Evolutionary conservation across 1,139 yeast species (phyloP).

Genomic region (Sugiyamaella paludigena): DNA sequence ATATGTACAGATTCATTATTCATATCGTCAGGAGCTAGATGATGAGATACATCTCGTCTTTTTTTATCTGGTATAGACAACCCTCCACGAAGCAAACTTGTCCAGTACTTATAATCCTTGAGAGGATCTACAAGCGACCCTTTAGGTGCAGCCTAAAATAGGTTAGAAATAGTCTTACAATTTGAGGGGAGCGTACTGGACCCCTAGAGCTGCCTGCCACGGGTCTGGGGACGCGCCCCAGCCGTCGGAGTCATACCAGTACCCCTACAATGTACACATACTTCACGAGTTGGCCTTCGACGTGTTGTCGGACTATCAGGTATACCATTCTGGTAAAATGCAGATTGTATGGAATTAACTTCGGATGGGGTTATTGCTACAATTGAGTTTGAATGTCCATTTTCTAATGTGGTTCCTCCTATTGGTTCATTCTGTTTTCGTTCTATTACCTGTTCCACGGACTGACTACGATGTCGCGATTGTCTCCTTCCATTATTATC

Average conservation of each 20-base stretch:
- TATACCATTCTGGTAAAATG: no score
- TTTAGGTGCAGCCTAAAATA: constrained; percentile 24
- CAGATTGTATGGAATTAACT: no score
- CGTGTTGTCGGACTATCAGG: no score
- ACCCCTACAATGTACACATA: no score
- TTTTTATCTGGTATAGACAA: neutral
- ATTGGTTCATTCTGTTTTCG: no score
- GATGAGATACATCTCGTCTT: neutral
- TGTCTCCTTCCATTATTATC: no score
- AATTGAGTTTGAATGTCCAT: no score
- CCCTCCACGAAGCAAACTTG: constrained; percentile 17
- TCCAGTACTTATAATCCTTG: constrained; percentile 24
- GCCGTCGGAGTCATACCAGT: neutral
- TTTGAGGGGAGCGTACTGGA: neutral
- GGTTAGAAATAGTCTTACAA: neutral
- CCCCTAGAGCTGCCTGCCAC: neutral
- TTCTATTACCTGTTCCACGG: no score
- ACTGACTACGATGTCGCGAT: no score
- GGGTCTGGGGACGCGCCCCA: neutral
- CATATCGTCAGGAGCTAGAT: neutral
- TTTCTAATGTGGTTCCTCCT: no score
- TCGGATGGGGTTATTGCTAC: no score
- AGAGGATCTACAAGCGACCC: constrained; percentile 26
- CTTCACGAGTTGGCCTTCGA: no score
- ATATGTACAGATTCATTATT: neutral